Conservation (phyloP, 176 grass and related monocot genomes). For the Calamus simplicifolius region DNA sequence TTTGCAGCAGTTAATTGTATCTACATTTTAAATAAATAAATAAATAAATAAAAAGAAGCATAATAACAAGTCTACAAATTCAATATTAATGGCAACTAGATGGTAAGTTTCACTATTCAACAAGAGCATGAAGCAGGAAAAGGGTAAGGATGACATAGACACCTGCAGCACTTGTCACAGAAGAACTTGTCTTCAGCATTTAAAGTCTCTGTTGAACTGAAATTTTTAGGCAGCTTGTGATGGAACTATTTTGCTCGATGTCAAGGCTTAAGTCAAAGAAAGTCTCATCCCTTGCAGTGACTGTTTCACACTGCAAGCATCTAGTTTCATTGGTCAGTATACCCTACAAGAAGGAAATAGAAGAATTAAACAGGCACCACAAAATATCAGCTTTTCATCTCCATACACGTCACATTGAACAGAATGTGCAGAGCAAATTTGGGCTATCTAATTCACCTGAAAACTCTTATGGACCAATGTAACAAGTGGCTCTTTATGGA, state of each 20-base stretch:
- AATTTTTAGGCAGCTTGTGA: slow-evolving; percentile 96
- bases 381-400: background rate
- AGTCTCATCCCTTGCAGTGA: slow-evolving; percentile 83
- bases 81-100: background rate
- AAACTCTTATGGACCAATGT: slow-evolving; percentile 88
- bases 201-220: slow-evolving; percentile 89
- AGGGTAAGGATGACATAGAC: slow-evolving; percentile 7
- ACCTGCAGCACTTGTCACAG: slow-evolving; percentile 98
- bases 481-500: slow-evolving; percentile 61
- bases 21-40: too few species aligned
- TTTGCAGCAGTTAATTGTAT: too few species aligned
- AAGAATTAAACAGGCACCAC: slow-evolving; percentile 1
- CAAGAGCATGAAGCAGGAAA: background rate
- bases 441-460: slow-evolving; percentile 41
- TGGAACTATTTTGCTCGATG: slow-evolving; percentile 95
- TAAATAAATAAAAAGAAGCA: too few species aligned
- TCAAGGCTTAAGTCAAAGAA: slow-evolving; percentile 92
- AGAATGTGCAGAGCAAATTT: too few species aligned
- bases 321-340: slow-evolving; percentile 88
- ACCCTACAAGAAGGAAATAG: slow-evolving; percentile 32
- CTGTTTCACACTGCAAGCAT: slow-evolving; percentile 88
- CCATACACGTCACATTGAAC: slow-evolving; percentile 3
- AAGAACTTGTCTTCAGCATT: slow-evolving; percentile 98
- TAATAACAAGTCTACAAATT: background rate
- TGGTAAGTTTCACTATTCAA: background rate